Conservation (phyloP, 306 rosid species). For the Cicer chorassanicum region DNA sequence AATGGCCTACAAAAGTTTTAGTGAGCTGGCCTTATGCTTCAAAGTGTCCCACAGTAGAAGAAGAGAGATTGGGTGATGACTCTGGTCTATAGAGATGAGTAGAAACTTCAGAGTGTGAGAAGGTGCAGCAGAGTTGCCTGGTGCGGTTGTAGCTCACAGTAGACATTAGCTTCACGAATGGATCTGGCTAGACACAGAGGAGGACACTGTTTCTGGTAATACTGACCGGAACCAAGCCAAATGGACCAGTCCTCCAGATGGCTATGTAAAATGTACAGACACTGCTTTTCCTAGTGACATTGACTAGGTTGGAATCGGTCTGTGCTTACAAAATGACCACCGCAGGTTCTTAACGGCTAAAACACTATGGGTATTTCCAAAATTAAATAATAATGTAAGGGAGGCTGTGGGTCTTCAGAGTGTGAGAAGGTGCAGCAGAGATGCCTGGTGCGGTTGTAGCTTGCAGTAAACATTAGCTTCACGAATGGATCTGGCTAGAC, state of each 20-base stretch:
- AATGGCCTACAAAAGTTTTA: background rate
- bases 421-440: background rate
- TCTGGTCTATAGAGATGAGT: background rate
- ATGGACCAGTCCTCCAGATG: background rate
- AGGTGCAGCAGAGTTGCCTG: background rate
- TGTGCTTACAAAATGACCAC: background rate
- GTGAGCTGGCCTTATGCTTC: background rate
- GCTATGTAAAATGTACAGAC: background rate
- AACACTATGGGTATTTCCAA: background rate
- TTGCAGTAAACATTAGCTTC: background rate
- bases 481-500: background rate
- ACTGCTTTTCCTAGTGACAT: background rate
- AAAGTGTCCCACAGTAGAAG: background rate
- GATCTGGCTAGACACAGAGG: background rate
- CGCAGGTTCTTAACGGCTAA: background rate
- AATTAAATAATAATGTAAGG: background rate
- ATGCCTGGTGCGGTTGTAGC: background rate
- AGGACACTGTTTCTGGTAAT: background rate
- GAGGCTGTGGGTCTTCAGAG: background rate
- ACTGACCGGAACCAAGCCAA: background rate
- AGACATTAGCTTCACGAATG: background rate
- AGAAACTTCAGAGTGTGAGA: background rate
- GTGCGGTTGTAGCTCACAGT: background rate
- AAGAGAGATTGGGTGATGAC: background rate
- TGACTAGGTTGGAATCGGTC: background rate